Evolutionary conservation across 2,329 filamentous ascomycete genomes (phyloP).

Genomic region (Tolypocladium guangdongense): DNA sequence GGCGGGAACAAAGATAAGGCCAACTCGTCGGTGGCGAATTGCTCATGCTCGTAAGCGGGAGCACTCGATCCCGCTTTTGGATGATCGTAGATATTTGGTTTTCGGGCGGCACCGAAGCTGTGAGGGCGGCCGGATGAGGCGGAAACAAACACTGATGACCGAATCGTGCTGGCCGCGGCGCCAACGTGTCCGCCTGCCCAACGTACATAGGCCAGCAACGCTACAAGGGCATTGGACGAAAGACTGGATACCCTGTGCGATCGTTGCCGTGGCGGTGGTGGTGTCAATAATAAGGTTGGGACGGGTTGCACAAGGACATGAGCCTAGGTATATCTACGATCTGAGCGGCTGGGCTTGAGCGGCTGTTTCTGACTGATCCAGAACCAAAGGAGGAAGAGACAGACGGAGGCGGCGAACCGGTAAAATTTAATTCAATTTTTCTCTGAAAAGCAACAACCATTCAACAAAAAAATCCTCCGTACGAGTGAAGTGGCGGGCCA

Average conservation of each 20-base stretch:
- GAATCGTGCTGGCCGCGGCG: neutral
- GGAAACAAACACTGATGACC: neutral
- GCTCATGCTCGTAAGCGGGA: neutral
- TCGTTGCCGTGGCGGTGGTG: no score
- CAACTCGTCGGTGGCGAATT: neutral
- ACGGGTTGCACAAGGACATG: no score
- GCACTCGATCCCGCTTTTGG: neutral
- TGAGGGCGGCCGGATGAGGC: neutral
- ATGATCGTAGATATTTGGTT: neutral
- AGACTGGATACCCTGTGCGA: no score
- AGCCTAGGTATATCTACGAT: no score
- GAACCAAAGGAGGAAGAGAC: no score
- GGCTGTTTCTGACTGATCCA: no score
- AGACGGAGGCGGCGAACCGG: neutral
- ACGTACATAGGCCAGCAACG: neutral
- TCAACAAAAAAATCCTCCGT: neutral
- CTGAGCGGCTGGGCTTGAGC: no score
- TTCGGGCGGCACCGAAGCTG: no score
- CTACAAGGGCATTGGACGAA: neutral
- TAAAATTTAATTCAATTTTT: no score
- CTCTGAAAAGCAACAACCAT: neutral
- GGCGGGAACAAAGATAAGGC: neutral
- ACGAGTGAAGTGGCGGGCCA: neutral
- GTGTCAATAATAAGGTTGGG: no score
- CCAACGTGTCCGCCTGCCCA: neutral